phyloP scores from a whole-genome alignment of 2,329 filamentous ascomycete species.

The Periconia digitata region DNA sequence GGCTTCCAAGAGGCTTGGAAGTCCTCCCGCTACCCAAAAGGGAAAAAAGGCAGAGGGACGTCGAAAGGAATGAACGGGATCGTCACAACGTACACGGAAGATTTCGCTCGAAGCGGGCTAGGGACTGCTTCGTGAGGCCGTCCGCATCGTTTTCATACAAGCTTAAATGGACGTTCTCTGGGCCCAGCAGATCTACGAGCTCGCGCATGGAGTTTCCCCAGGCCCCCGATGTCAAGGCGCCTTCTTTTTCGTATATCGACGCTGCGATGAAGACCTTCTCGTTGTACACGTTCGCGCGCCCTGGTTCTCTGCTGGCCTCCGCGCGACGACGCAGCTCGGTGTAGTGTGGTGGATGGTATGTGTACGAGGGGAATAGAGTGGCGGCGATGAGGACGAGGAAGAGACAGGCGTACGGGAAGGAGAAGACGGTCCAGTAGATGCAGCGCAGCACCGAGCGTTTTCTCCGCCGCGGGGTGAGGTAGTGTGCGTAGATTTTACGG shows the following conservation, averaged over 20 bases:
- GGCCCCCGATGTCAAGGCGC: slow-evolving; percentile 60
- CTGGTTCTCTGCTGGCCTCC: slow-evolving; percentile 24
- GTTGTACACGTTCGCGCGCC: slow-evolving; percentile 54
- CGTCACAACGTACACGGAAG: slow-evolving; percentile 45
- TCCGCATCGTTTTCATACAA: slow-evolving; percentile 74
- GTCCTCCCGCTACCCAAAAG: no score
- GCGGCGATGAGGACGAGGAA: slow-evolving; percentile 48
- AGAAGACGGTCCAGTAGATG: slow-evolving; percentile 35
- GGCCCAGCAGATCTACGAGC: slow-evolving; percentile 66
- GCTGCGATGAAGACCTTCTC: slow-evolving; percentile 75
- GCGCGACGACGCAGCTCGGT: slow-evolving; percentile 42
- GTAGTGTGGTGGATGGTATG: slow-evolving; percentile 57
- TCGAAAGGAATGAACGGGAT: background rate
- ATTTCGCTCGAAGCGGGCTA: slow-evolving; percentile 56
- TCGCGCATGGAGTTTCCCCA: slow-evolving; percentile 66
- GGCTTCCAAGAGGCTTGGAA: no score
- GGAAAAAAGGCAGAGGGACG: no score
- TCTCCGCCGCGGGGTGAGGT: slow-evolving; percentile 35
- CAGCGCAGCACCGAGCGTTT: slow-evolving; percentile 35
- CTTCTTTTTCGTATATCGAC: slow-evolving; percentile 67
- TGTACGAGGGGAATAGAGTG: slow-evolving; percentile 60
- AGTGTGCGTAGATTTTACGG: slow-evolving; percentile 32
- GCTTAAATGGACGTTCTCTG: slow-evolving; percentile 69
- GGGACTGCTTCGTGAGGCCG: slow-evolving; percentile 55
- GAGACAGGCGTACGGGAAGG: slow-evolving; percentile 33